Conservation (phyloP, 225 moss, liverwort and hornwort species). For the Asterella californica region DNA sequence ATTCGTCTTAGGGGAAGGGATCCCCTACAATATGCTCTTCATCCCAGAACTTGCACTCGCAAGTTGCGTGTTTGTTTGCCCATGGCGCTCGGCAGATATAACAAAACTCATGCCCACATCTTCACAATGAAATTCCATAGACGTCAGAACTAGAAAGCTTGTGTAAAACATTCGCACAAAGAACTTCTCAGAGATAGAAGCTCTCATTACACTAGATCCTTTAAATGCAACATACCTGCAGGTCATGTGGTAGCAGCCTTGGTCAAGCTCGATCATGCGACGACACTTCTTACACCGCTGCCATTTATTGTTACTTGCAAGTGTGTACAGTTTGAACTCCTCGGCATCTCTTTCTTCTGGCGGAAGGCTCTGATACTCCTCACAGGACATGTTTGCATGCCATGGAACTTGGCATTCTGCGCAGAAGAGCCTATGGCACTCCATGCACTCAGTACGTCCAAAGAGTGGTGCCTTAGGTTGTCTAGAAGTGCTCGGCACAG, state of each 20-base stretch:
- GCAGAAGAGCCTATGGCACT: constrained; percentile 73
- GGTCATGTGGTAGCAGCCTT: constrained; percentile 96
- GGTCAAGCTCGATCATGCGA: constrained; percentile 81
- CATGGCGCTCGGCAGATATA: constrained; percentile 82
- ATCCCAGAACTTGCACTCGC: constrained; percentile 85
- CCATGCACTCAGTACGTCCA: constrained; percentile 50
- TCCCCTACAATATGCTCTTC: constrained; percentile 62
- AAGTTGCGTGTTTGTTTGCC: constrained; percentile 70
- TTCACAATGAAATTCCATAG: constrained; percentile 18
- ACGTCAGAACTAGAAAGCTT: no score
- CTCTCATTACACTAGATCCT: not conserved
- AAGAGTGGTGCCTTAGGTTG: constrained; percentile 22
- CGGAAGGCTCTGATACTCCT: constrained; percentile 72
- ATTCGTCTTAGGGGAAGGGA: constrained; percentile 37
- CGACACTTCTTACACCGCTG: constrained; percentile 87
- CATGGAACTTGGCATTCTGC: constrained; percentile 86
- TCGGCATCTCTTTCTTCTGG: constrained; percentile 61
- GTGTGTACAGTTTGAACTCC: constrained; percentile 76
- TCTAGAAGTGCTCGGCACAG: constrained; percentile 45
- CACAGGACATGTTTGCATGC: constrained; percentile 71
- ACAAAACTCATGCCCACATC: constrained; percentile 91
- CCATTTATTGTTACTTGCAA: constrained; percentile 84
- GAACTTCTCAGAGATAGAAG: not conserved
- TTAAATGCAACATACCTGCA: constrained; percentile 54
- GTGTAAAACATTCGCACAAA: no score